Base-by-base conservation (phyloP, 441 rosid genomes). In the Croton setiger region DNA sequence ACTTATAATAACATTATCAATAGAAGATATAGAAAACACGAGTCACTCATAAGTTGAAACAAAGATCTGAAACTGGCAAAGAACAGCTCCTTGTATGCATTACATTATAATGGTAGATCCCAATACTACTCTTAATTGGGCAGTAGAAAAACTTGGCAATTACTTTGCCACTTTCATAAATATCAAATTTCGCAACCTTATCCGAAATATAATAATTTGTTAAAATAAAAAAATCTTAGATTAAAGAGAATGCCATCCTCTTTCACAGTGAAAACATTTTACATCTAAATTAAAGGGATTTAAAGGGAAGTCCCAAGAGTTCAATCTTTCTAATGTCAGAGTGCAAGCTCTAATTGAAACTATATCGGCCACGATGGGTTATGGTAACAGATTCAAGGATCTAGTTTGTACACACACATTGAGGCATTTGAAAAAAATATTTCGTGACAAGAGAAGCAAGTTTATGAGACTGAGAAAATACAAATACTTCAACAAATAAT, bases 201-300 rank as follows among this genome's bases (percentile, higher is more conserved):
- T 51, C 70, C 44, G 35, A 52, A 13, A 23, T 45, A 60, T 11
- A 57, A 27, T 27, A 27, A 39, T 68, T 59, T 69, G 52, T 59
- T 69, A 4, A 27, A 8, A 39, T 3, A 66, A 31, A 27, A n/a
- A 7, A 41, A 36, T 36, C 31, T 21, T 43, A n/a, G 41, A 51
- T 15, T 44, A 7, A 44, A 58, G 44, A 44, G 53, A 44, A 23
- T 45, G 52, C 7, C 39, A 44, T 27, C 39, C 51, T 27, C 39
- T 35, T 63, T 11, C 54, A 23, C 20, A 8, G 48, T 8, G 13
- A n/a, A 44, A 63, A 21, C 53, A 18, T 21, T 17, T 21, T 49
- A 53, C 17, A 55, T 13, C 37, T 27, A 27, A 13, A 55, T 7
- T 12, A 31, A 23, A 55, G 17, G 37, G 35, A 12, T 55, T 55